Conservation (phyloP, 1,139 yeast genomes). For the Taphrina pruni region DNA sequence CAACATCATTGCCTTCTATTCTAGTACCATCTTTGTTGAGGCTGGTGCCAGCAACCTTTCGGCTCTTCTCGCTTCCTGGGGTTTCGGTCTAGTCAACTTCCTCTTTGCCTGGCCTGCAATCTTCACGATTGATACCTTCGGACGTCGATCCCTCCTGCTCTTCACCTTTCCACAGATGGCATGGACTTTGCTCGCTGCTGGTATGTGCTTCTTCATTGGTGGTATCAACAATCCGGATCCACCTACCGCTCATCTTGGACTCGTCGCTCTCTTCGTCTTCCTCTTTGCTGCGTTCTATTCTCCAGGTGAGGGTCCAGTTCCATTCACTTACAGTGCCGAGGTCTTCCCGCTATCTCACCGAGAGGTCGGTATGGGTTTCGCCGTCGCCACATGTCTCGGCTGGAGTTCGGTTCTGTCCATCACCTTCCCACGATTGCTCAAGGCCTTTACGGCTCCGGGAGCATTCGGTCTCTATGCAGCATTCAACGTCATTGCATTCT, state of each 20-base stretch:
- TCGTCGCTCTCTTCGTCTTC: slow-evolving; percentile 74
- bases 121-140: slow-evolving; percentile 78
- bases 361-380: slow-evolving; percentile 84
- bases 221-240: slow-evolving; percentile 48
- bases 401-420: slow-evolving; percentile 80
- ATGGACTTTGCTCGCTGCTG: slow-evolving; percentile 69
- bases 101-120: slow-evolving; percentile 84
- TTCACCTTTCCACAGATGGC: slow-evolving; percentile 79
- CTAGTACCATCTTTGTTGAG: slow-evolving; percentile 69
- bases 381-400: slow-evolving; percentile 85
- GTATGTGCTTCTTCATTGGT: slow-evolving; percentile 76
- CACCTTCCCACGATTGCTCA: slow-evolving; percentile 78
- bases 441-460: slow-evolving; percentile 74
- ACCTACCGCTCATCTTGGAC: slow-evolving; percentile 63
- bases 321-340: slow-evolving; percentile 87
- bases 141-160: slow-evolving; percentile 73
- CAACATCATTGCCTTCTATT: slow-evolving; percentile 81
- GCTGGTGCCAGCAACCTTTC: slow-evolving; percentile 67
- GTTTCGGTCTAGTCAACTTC: slow-evolving; percentile 82
- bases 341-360: slow-evolving; percentile 84
- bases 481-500: slow-evolving; percentile 75
- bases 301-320: slow-evolving; percentile 89
- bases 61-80: slow-evolving; percentile 81
- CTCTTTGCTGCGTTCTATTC: slow-evolving; percentile 76
- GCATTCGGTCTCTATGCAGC: slow-evolving; percentile 71